phyloP scores from a whole-genome alignment of 106 monocot genomes.

The Dendrobium huoshanense region DNA sequence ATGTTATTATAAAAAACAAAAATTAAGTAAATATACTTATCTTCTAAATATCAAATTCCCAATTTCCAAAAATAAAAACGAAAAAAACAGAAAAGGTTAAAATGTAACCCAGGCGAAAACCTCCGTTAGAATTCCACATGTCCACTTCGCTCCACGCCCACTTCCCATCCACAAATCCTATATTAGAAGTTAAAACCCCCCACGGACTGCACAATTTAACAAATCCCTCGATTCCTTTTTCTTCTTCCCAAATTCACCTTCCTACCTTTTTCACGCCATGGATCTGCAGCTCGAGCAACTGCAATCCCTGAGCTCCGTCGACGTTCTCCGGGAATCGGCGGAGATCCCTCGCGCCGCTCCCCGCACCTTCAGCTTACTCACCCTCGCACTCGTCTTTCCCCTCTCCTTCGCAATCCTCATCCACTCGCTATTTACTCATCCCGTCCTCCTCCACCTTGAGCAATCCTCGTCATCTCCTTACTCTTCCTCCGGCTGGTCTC shows the following conservation, averaged over 20 bases:
- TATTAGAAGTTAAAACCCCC: neutral
- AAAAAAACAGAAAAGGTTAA: too few relatives aligned
- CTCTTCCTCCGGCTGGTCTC: neutral
- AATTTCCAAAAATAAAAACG: too few relatives aligned
- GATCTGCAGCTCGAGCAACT: constrained; percentile 14
- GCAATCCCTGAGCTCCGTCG: neutral
- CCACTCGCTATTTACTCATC: constrained; percentile 8
- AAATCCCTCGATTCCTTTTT: neutral
- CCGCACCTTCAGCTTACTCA: constrained; percentile 11
- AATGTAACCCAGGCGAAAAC: too few relatives aligned
- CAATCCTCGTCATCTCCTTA: constrained; percentile 4
- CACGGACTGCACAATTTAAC: neutral
- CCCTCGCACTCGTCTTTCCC: constrained; percentile 11
- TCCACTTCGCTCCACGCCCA: too few relatives aligned
- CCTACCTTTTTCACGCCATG: neutral
- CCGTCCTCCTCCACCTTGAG: constrained; percentile 10
- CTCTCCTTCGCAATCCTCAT: constrained; percentile 15
- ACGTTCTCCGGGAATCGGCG: constrained; percentile 8
- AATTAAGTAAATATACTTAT: too few relatives aligned
- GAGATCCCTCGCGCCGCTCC: constrained; percentile 14
- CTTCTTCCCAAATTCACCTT: neutral
- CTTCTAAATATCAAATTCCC: too few relatives aligned
- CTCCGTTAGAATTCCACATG: too few relatives aligned
- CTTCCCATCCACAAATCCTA: too few relatives aligned
- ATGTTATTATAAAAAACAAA: too few relatives aligned